Percentiles rank a stretch among this genome's conserved stretches.
These are phyloP conservation scores for Helianthus tuberosus DNA, from an alignment of 129 eudicot species.

Conservation along the genomic window DNA sequence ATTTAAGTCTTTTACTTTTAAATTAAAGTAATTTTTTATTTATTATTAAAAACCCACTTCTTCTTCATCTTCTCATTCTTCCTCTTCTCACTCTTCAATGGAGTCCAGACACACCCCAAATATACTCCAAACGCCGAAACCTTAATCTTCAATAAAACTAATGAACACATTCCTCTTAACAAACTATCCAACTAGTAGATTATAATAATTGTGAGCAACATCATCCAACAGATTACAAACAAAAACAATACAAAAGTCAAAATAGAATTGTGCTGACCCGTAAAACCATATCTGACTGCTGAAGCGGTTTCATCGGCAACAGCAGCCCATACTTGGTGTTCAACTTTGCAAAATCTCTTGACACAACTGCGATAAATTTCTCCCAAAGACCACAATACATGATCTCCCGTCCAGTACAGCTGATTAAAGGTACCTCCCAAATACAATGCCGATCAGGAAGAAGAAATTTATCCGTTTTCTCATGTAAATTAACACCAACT, in stretches of 20 bases:
- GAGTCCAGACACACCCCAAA: too few relatives aligned
- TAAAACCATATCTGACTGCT: constrained; percentile 93
- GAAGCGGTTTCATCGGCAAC: constrained; percentile 98
- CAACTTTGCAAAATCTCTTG: constrained; percentile 75
- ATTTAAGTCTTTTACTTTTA: too few relatives aligned
- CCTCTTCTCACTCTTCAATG: too few relatives aligned
- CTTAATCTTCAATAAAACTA: too few relatives aligned
- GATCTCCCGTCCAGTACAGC: constrained; percentile 57
- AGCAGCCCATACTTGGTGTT: constrained; percentile 85
- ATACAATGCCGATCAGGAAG: constrained; percentile 97
- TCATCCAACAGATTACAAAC: too few relatives aligned
- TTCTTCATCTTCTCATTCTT: too few relatives aligned
- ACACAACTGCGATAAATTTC: constrained; percentile 81
- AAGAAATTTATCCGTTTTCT: constrained; percentile 44
- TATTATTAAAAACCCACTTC: too few relatives aligned
- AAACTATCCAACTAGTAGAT: too few relatives aligned
- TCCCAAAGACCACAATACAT: constrained; percentile 96
- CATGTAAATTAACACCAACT: constrained; percentile 78
- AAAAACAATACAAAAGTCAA: constrained; percentile 23
- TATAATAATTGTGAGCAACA: too few relatives aligned
- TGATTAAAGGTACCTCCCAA: constrained; percentile 94
- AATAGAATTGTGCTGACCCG: constrained; percentile 46
- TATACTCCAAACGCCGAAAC: too few relatives aligned
- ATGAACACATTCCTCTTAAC: too few relatives aligned
- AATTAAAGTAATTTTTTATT: too few relatives aligned